Evolutionary conservation across 1,284 basidiomycete genomes (phyloP), one percentile per base, ranked within the genome.

Genomic region (Microbotryomycetes sp.): DNA sequence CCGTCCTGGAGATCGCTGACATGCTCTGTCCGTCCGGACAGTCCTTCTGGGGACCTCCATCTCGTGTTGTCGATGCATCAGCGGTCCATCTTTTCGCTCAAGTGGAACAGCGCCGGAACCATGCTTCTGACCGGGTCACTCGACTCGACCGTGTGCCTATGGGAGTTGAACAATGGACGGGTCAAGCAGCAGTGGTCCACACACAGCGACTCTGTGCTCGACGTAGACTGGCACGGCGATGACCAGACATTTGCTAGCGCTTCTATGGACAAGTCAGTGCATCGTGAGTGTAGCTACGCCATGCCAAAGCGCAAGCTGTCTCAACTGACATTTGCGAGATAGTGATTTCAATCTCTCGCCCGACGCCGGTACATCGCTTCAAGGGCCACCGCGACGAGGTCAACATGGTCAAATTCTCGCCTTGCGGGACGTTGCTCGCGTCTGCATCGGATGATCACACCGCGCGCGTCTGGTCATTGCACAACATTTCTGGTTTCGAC

Each of bases 371-470:
- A 4, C 62, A 71, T 45, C 70, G 71, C 41, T 66, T 72, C 59
- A 62, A 86, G 47, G 88, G 86, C 0, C 89, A 91, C 68, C 78
- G 77, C 27, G 82, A 84, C 62, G 89, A 91, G 74, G 81, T 91
- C 66, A 91, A 89, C 70, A 83, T 85, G 71, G 80, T 91, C 62
- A 85, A 84, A 71, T 82, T 81, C 70, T 87, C 86, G 64, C 78
- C 82, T 15, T 78, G 81, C 31, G 78, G 80, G 31, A 87, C 85
- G 26, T 79, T 81, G 54, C 72, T 91, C 52, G 88, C 87, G 35
- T 86, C 88, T 2, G 87, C 86, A 73, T 87, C 87, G 0, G 88
- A 91, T 71, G 89, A 91, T 67, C 76, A 77, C 59, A 87, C 85
- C 1, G 85, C 85, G 27, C 83, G 86, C 30, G 80, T 91, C 70